These are phyloP conservation scores for Tubosaeta sp. DNA, from an alignment of 768 basidiomycete species.

Conservation along the genomic window DNA sequence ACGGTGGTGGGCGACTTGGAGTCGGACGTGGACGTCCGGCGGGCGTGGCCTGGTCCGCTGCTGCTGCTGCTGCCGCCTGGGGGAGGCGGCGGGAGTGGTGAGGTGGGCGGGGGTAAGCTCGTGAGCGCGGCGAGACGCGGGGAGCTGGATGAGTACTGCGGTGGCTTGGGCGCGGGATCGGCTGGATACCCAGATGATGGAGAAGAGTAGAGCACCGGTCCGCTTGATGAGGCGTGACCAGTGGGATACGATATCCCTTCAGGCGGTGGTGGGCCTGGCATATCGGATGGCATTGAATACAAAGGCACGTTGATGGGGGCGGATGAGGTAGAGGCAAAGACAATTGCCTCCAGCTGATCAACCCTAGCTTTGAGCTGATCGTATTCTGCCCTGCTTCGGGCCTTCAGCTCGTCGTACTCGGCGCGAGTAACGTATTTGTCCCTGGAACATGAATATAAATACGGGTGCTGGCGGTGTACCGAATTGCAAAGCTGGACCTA, in stretches of 20 bases:
- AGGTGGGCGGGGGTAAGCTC: conserved; percentile 16
- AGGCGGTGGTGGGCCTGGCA: conserved; percentile 24
- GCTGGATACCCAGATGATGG: conserved; percentile 22
- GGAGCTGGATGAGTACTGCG: conserved; percentile 26
- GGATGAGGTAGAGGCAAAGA: conserved; percentile 34
- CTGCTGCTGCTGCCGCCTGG: conserved; percentile 11
- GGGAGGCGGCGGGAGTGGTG: conserved; percentile 13
- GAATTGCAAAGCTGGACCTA: conserved; percentile 36
- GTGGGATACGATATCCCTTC: conserved; percentile 27
- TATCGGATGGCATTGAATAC: conserved; percentile 28
- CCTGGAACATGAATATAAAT: conserved; percentile 32
- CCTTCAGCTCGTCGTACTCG: conserved; percentile 73
- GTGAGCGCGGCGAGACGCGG: conserved; percentile 25
- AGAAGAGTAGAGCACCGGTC: conserved; percentile 24
- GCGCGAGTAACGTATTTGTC: conserved; percentile 78
- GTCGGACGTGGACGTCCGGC: conserved; percentile 30
- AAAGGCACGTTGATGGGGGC: conserved; percentile 27
- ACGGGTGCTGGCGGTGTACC: conserved; percentile 9
- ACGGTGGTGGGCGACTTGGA: conserved; percentile 28
- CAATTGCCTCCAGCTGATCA: conserved; percentile 53
- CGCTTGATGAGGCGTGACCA: conserved; percentile 23
- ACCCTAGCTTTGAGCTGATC: conserved; percentile 64
- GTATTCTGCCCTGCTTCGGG: conserved; percentile 35
- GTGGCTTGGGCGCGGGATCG: conserved; percentile 22
- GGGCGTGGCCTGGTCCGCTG: conserved; percentile 19